These are phyloP conservation scores for Lactarius quietus DNA, from an alignment of 768 basidiomycete genomes.

Conservation along the genomic window DNA sequence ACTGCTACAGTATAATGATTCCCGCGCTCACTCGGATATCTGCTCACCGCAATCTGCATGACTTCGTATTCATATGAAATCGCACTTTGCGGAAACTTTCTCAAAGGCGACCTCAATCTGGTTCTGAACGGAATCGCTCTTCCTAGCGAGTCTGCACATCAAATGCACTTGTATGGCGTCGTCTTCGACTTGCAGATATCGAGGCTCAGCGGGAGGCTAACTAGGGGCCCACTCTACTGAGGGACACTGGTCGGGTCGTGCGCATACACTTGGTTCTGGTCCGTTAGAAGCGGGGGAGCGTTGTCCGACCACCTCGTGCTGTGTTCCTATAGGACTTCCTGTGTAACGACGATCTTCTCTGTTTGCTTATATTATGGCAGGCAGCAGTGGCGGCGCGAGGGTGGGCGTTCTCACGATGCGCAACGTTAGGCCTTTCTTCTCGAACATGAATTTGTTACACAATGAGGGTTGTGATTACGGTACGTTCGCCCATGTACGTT, in stretches of 20 bases:
- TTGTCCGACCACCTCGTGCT: not conserved
- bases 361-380: constrained; percentile 78
- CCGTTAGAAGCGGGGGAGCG: too few species aligned
- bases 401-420: constrained; percentile 87
- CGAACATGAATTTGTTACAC: constrained; percentile 93
- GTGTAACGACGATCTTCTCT: constrained; percentile 55
- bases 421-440: constrained; percentile 71
- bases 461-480: constrained; percentile 93
- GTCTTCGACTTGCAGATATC: constrained; percentile 76
- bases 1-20: not conserved
- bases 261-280: too few species aligned
- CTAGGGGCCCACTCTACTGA: constrained; percentile 62
- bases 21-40: too few species aligned
- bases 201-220: constrained; percentile 58
- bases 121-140: constrained; percentile 81
- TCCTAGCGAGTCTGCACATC: constrained; percentile 71
- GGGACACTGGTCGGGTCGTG: too few species aligned
- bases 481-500: constrained; percentile 40
- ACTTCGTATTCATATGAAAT: constrained; percentile 68
- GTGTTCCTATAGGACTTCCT: not conserved
- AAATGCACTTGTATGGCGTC: constrained; percentile 71
- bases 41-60: not conserved
- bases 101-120: constrained; percentile 66
- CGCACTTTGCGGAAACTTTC: constrained; percentile 80
- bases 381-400: constrained; percentile 81